These are phyloP conservation scores for Exophiala aquamarina DNA, from an alignment of 2,329 filamentous ascomycete species.

Conservation along the genomic window DNA sequence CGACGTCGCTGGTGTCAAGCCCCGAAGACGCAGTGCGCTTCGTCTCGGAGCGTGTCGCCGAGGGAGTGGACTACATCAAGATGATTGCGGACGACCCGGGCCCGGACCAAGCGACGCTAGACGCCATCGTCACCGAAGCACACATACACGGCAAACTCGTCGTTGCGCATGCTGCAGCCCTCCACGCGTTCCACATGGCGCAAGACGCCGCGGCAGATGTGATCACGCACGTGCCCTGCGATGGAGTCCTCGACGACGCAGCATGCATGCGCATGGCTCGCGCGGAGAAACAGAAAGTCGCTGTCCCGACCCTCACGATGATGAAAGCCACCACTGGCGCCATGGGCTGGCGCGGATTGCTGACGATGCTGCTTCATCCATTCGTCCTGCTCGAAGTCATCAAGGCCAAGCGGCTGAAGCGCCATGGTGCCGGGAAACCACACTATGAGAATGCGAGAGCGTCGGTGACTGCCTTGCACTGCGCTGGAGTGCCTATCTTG, in stretches of 20 bases:
- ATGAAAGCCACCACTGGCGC: conserved; percentile 1
- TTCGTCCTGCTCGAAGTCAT: not conserved
- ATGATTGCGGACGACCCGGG: conserved; percentile 24
- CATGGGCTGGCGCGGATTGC: not conserved
- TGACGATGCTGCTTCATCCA: not conserved
- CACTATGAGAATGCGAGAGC: conserved; percentile 1
- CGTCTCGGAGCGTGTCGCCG: conserved; percentile 16
- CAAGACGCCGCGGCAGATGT: conserved; percentile 14
- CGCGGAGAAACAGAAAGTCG: not conserved
- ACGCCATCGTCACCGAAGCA: conserved; percentile 18
- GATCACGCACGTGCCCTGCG: conserved; percentile 22
- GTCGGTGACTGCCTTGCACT: conserved; percentile 16
- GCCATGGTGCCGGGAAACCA: not conserved
- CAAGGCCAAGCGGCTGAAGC: not conserved
- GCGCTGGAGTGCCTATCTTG: conserved; percentile 24
- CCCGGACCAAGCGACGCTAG: conserved; percentile 19
- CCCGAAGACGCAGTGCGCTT: conserved; percentile 7
- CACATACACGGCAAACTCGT: conserved; percentile 17
- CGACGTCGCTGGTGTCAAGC: too few species aligned
- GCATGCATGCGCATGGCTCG: conserved; percentile 1
- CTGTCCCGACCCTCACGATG: not conserved
- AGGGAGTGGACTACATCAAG: conserved; percentile 27
- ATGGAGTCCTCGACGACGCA: conserved; percentile 8
- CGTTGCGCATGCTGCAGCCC: conserved; percentile 11
- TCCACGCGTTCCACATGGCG: conserved; percentile 13